phyloP scores from a whole-genome alignment of 495 filamentous ascomycete genomes.

The Aspergillus kassunensis region DNA sequence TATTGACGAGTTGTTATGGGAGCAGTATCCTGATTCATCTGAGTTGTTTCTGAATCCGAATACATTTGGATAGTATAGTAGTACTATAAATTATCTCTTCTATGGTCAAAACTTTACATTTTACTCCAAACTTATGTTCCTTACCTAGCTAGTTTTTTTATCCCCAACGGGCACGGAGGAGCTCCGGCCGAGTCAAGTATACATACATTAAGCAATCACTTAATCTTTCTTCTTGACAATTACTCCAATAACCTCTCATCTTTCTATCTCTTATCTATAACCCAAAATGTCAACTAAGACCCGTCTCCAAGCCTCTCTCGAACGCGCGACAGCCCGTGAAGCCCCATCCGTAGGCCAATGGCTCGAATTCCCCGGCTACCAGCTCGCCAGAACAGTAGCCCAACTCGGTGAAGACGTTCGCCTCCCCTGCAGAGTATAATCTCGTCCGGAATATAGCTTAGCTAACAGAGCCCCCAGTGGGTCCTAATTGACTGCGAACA shows the following conservation, averaged over 20 bases:
- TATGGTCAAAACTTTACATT: too few species aligned
- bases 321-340: neutral
- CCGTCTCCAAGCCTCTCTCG: neutral
- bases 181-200: neutral
- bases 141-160: too few species aligned
- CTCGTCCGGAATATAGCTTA: neutral
- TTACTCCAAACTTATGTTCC: too few species aligned
- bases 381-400: neutral
- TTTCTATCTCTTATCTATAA: neutral
- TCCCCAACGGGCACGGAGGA: neutral
- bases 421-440: neutral
- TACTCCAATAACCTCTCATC: neutral
- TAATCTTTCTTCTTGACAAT: neutral
- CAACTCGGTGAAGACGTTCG: neutral
- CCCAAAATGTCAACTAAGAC: neutral
- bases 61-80: neutral
- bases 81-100: too few species aligned
- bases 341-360: neutral
- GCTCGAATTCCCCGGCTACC: conserved; percentile 1
- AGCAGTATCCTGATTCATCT: neutral
- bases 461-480: too few species aligned
- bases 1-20: neutral
- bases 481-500: conserved; percentile 10
- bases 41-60: neutral
- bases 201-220: neutral